These are phyloP conservation scores for Hyparrhenia diplandra DNA, from an alignment of 176 grass and related monocot genomes.

Conservation along the genomic window DNA sequence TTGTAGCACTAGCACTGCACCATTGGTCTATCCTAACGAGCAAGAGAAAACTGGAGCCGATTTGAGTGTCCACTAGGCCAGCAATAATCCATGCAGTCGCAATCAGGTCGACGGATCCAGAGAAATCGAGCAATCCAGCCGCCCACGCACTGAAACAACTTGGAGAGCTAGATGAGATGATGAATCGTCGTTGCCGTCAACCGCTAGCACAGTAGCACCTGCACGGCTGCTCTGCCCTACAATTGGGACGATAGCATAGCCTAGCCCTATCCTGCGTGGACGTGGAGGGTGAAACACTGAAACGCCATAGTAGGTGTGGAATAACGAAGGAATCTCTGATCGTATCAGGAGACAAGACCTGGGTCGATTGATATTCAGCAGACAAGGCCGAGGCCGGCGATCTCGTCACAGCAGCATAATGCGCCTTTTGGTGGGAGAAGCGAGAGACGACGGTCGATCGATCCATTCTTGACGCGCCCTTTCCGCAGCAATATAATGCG, in stretches of 20 bases:
- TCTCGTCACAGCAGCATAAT: not conserved
- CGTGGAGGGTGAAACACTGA: too few species aligned
- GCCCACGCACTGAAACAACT: not conserved
- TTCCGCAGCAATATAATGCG: not conserved
- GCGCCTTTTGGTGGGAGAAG: not conserved
- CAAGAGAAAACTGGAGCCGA: not conserved
- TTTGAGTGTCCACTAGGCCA: not conserved
- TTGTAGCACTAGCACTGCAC: not conserved
- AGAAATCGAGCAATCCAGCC: not conserved
- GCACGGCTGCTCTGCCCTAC: not conserved
- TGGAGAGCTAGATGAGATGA: not conserved
- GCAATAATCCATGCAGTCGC: not conserved
- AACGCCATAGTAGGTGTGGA: too few species aligned
- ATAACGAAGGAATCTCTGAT: constrained; percentile 26
- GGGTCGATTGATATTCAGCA: not conserved
- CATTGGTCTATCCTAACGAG: not conserved
- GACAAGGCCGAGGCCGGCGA: too few species aligned
- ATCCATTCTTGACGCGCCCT: not conserved
- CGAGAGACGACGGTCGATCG: not conserved
- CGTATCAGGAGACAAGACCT: constrained; percentile 39
- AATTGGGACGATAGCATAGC: not conserved
- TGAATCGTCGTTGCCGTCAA: not conserved
- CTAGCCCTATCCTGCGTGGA: not conserved
- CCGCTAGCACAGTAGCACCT: not conserved
- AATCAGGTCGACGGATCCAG: constrained; percentile 15